phyloP scores from a whole-genome alignment of 371 early-diverging fungal genomes.

The Syncephalastrum contaminatum region DNA sequence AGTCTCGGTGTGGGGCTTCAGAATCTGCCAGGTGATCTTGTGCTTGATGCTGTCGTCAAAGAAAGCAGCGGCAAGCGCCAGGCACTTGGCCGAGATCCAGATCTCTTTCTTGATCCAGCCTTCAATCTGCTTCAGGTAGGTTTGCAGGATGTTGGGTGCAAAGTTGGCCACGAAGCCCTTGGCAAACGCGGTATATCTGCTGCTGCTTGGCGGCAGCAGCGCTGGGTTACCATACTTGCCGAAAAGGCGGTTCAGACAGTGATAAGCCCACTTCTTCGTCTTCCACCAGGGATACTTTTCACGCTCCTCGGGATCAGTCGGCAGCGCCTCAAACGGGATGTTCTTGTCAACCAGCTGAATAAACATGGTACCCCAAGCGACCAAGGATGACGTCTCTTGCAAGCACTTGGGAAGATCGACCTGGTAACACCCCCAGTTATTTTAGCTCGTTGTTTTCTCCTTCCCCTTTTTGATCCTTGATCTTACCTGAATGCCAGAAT shows the following conservation, averaged over 20 bases:
- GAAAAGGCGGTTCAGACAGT: constrained; percentile 80
- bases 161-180: constrained; percentile 77
- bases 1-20: constrained; percentile 79
- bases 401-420: constrained; percentile 66
- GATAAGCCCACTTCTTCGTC: constrained; percentile 92
- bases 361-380: constrained; percentile 86
- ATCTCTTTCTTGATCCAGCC: constrained; percentile 60
- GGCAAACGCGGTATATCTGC: constrained; percentile 72
- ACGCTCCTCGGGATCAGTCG: constrained; percentile 64
- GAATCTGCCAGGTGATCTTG: constrained; percentile 82
- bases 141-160: constrained; percentile 80
- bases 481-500: constrained; percentile 62
- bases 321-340: constrained; percentile 53
- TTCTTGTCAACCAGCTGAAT: constrained; percentile 72
- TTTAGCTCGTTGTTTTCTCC: no score
- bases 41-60: constrained; percentile 73
- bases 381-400: constrained; percentile 65
- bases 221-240: constrained; percentile 77
- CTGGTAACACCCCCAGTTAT: constrained; percentile 13
- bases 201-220: constrained; percentile 48
- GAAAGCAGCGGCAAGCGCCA: constrained; percentile 53
- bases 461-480: no score
- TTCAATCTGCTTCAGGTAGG: constrained; percentile 79
- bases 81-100: constrained; percentile 62
- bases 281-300: constrained; percentile 86